These are phyloP conservation scores for Lobosporangium transversale DNA, from an alignment of 192 early-diverging fungal genomes.

Conservation along the genomic window DNA sequence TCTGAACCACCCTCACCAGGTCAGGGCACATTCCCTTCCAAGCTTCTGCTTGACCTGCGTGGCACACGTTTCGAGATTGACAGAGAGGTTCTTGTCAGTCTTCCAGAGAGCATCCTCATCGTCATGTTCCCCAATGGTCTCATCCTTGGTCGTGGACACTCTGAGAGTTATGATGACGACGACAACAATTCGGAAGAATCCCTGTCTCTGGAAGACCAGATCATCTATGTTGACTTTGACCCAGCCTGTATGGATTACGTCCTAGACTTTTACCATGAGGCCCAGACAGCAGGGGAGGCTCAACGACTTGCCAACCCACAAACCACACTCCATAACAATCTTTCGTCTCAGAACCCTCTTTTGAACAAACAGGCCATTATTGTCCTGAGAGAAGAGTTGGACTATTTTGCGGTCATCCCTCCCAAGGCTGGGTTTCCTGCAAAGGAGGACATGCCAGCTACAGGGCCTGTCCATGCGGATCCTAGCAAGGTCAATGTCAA, in stretches of 20 bases:
- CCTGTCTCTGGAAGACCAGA: constrained; percentile 56
- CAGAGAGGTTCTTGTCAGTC: constrained; percentile 62
- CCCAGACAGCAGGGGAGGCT: constrained; percentile 52
- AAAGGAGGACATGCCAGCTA: constrained; percentile 36
- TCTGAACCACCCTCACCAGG: constrained; percentile 40
- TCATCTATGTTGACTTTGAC: constrained; percentile 67
- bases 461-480: constrained; percentile 28
- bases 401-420: constrained; percentile 75
- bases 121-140: constrained; percentile 73
- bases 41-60: constrained; percentile 66
- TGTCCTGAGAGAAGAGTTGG: constrained; percentile 81
- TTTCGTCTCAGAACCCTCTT: constrained; percentile 57
- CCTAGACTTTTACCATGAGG: constrained; percentile 57
- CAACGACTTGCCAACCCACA: constrained; percentile 32
- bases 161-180: constrained; percentile 50
- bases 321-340: constrained; percentile 8
- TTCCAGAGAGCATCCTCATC: constrained; percentile 70
- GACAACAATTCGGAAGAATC: constrained; percentile 54
- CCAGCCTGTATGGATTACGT: constrained; percentile 63
- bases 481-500: constrained; percentile 57
- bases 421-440: constrained; percentile 42
- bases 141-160: constrained; percentile 45
- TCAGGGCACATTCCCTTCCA: constrained; percentile 54
- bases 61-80: constrained; percentile 66
- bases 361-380: constrained; percentile 73